Base-by-base conservation (phyloP, 352 stramenopile species). In the Pythium diclinum region DNA sequence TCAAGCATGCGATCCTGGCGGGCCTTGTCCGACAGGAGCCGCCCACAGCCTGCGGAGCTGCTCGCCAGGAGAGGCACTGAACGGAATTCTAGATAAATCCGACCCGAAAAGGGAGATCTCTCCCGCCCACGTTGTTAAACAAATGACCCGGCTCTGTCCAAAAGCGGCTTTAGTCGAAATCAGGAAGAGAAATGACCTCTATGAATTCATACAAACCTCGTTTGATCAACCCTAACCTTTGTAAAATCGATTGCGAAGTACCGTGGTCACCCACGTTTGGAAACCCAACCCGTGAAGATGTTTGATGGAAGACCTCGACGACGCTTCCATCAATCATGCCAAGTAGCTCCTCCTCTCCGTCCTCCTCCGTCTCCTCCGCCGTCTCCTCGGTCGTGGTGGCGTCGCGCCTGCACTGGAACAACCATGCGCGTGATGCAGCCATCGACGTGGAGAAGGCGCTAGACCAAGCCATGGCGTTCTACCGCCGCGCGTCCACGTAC, bases 321-420 rank as follows among this genome's bases (percentile, higher is more conserved):
- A 42, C 16, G 10, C 1, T 13, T 38, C 10, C 36, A 42, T 42
- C 36, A 42, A 42, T 30, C 19, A 51, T 51, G 44, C 8, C 44
- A 19, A 51, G 44, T 8, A 48, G 42, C 42, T 48, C 42, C 16
- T 38, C 33, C 33, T 38, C 33, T 38, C 23, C 49, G 9, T 32
- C 9, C 32, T 28, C 25, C 13, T 44, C 28, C 30, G 23, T 9
- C 28, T 30, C n/a, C 25, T 56, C 47, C 42, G 56, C 56, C 14
- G 30, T 28, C 10, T 19, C 30, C 54, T 59, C 19, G 23, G n/a
- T 69, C 8, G 76, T 91, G 14, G 80, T 91, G 14, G 81, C 68
- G 25, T 86, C 81, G 47, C 75, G 85, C 3, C 60, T 91, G 23
- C 85, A 93, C 62, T 93, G 85, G 85, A 76, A 76, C 60, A 89